Conservation (phyloP, 2,329 filamentous ascomycete genomes). For the Fusarium mangiferae region DNA sequence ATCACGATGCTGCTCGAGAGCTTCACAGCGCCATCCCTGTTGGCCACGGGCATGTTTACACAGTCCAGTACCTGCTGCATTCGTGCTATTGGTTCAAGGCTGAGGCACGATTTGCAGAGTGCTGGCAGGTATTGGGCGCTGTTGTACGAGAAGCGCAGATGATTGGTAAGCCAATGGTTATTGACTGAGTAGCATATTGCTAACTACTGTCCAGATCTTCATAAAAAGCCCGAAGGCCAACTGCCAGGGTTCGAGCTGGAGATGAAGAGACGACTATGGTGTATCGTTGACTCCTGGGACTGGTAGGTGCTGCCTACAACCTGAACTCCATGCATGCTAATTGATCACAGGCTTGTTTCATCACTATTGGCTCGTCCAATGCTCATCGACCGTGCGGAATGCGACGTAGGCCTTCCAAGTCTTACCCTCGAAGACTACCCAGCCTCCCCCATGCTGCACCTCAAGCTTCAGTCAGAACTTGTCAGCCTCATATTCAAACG, state of each 20-base stretch:
- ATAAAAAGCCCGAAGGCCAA: constrained; percentile 2
- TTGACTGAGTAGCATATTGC: rapidly evolving
- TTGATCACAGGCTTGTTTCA: constrained; percentile 2
- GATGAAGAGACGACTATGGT: constrained; percentile 22
- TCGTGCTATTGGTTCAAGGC: constrained; percentile 28
- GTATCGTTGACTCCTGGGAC: constrained; percentile 24
- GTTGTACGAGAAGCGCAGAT: constrained; percentile 26
- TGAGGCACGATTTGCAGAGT: constrained; percentile 19
- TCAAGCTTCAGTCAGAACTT: constrained; percentile 21
- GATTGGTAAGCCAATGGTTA: neutral
- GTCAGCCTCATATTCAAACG: constrained; percentile 19
- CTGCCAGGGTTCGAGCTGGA: constrained; percentile 13
- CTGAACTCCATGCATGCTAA: rapidly evolving
- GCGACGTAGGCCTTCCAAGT: constrained; percentile 11
- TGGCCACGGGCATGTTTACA: constrained; percentile 10
- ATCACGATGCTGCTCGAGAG: constrained; percentile 19
- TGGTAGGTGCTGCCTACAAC: neutral
- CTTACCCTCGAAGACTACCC: constrained; percentile 20
- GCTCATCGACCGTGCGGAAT: constrained; percentile 20
- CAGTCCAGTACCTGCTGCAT: constrained; percentile 12
- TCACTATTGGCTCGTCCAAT: constrained; percentile 11
- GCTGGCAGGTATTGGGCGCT: constrained; percentile 14
- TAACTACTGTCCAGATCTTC: neutral
- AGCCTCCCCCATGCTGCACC: constrained; percentile 19
- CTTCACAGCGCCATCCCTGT: constrained; percentile 24